Evolutionary conservation across 345 rosid species (phyloP), one percentile per base, ranked within the genome.

Genomic region (Syzygium aqueum): DNA sequence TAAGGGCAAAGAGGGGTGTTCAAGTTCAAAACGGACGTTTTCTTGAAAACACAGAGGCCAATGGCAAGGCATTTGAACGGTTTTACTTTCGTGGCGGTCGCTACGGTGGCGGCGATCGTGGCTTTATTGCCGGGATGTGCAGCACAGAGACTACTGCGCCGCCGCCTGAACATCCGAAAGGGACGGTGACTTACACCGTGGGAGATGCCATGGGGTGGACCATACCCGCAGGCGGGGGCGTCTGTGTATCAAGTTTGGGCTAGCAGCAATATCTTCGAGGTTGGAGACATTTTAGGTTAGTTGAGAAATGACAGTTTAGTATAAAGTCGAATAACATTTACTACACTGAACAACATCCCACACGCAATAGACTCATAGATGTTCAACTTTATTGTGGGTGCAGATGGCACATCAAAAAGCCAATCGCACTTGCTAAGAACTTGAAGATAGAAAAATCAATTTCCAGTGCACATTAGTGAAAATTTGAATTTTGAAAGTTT

Each of bases 201-300:
- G 86, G 89, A 52, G 86, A 61, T 4, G 19, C 67, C n/a, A 46
- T 25, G 25, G 86, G 86, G 67, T 84, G 84, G 86, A 87, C 27
- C 16, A 49, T 84, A 28, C 89, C 86, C 6, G 51, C 84, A 3
- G 16, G 61, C 10, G 54, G 89, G 89, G 37, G 67, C 51, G 0
- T 27, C 50, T 21, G 53, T 15, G 7, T 84, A 57, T 25, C 30
- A 2, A 30, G 86, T 52, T 4, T 63, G 88, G 88, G 86, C 86
- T 17, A 65, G 84, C 84, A 52, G 10, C 63, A 63, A 11, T 16
- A 28, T 63, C 40, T 84, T 87, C 84, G 61, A 25, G 37, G 40
- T 52, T 3, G 86, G 89, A 13, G 89, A 87, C 56, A 52, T 40
- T 27, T 77, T 84, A 63, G 40, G 86, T 87, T 6, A 15, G 87